Base-by-base conservation (phyloP, 1,139 yeast genomes). In the Hansenula anomala region DNA sequence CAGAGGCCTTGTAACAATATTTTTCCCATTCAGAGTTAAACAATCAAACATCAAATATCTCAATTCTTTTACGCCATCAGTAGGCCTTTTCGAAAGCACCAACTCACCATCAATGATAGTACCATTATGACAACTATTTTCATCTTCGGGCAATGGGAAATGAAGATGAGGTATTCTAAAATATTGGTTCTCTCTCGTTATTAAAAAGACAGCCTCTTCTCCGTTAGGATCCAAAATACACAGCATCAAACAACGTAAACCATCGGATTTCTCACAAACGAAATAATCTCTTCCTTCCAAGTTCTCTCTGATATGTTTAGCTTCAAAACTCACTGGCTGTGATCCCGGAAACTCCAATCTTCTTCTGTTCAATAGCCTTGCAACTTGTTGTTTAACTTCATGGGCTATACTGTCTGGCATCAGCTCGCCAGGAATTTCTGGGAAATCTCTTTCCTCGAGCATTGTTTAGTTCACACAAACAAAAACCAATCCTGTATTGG, bases 261-360 rank as follows among this genome's bases (percentile, higher is more conserved):
- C 99, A 61, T 94, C 98, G 0, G 95, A 80, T 59, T 94, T 94
- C 56, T 94, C 99, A 64, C 98, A 92, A 0, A 92, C 98, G 53
- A 79, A 83, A 58, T 89, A 92, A 53, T 83, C 89, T 40, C 74
- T 74, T 4, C 66, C 66, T 58, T 74, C 59, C 36, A 92, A 64
- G 28, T 79, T 77, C 38, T 78, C 78, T 7, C 69, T 66, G 30
- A 92, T 68, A 62, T 90, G 97, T 30, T 70, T 68, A 43, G 88
- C 69, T 35, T 87, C 81, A 59, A 94, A 90, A 28, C 96, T 87
- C 2, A 92, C 88, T 0, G 99, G 99, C 61, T 94, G 98, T 1
- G 97, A 82, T 0, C 97, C 97, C 4, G 95, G 90, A 52, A 87
- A 87, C 3, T 64, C 55, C 22, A 69, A 62, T 41, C 62, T 67